Base-by-base conservation (phyloP, 2,329 filamentous ascomycete genomes). In the Acephala macrosclerotiorum region DNA sequence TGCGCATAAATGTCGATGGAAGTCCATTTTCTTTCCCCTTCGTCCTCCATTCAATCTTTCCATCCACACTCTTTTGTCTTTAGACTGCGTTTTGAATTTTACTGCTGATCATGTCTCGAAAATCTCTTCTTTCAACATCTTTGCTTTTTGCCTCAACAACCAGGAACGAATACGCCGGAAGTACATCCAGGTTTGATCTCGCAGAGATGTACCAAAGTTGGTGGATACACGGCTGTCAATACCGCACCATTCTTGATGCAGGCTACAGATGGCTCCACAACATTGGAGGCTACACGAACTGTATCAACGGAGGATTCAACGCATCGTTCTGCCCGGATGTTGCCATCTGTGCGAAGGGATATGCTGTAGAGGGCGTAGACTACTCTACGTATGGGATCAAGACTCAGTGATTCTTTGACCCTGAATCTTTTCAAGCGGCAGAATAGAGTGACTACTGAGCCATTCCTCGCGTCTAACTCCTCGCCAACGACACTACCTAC, bases 291-390 rank as follows among this genome's bases (percentile, higher is more conserved):
- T 60, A 58, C 33, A 55, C 49, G 65, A 77, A 76, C 63, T 78
- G 71, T 72, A 79, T 77, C 14, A 72, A 66, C 42, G 25, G 26
- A 25, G 66, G 71, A 9, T 74, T 79, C 53, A 80, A 84, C 68
- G 66, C 73, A 16, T 79, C 78, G 1, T 79, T 79, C 0, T 87
- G 84, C 70, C 82, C 84, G 0, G 81, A 83, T 66, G 78, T 79
- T 62, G 78, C 77, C 66, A 79, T 80, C 0, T 87, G 85, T 67
- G 82, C 83, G 8, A 73, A 81, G 71, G 85, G 86, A 75, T 87
- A 85, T 73, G 78, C 85, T 64, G 79, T 87, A 45, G 80, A 86
- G 51, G 83, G 81, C n/a, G 79, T 85, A 25, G 77, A 86, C 74
- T 87, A 87, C 74, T 70, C 75, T 1, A 75, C 76, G 58, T 76